These are phyloP conservation scores for Cladosporium sp. DNA, from an alignment of 2,329 filamentous ascomycete genomes.

Conservation along the genomic window DNA sequence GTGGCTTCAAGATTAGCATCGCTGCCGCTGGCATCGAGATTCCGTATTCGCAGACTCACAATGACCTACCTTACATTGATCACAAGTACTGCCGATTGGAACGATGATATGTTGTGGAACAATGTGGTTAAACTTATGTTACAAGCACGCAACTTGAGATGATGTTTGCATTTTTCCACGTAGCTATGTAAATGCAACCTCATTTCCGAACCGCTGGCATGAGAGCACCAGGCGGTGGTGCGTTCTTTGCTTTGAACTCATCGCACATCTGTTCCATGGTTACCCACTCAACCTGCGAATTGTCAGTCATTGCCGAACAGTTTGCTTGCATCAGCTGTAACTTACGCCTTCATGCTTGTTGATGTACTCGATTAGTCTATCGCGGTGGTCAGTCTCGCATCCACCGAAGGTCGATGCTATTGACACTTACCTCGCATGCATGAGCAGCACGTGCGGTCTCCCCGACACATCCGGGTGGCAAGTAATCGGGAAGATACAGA, in stretches of 20 bases:
- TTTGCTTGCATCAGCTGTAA: neutral
- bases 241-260: slow-evolving; percentile 67
- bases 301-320: neutral
- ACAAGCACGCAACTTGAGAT: neutral
- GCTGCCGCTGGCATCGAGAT: too few relatives aligned
- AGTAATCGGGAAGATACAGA: slow-evolving; percentile 67
- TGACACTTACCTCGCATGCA: slow-evolving; percentile 62
- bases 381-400: neutral
- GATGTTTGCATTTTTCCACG: neutral
- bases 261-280: slow-evolving; percentile 69
- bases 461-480: slow-evolving; percentile 69
- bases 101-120: too few relatives aligned
- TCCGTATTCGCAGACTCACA: too few relatives aligned
- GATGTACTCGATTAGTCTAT: slow-evolving; percentile 66
- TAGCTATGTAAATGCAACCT: neutral
- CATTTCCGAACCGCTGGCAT: slow-evolving; percentile 55
- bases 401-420: neutral
- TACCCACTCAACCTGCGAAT: slow-evolving; percentile 41
- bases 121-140: neutral
- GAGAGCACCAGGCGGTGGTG: slow-evolving; percentile 55
- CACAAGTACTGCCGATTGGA: too few relatives aligned
- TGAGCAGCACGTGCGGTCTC: slow-evolving; percentile 67
- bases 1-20: too few relatives aligned
- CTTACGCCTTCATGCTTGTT: slow-evolving; percentile 60
- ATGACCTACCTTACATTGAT: too few relatives aligned